phyloP scores from a whole-genome alignment of 495 filamentous ascomycete species.

The Daldinia decipiens region DNA sequence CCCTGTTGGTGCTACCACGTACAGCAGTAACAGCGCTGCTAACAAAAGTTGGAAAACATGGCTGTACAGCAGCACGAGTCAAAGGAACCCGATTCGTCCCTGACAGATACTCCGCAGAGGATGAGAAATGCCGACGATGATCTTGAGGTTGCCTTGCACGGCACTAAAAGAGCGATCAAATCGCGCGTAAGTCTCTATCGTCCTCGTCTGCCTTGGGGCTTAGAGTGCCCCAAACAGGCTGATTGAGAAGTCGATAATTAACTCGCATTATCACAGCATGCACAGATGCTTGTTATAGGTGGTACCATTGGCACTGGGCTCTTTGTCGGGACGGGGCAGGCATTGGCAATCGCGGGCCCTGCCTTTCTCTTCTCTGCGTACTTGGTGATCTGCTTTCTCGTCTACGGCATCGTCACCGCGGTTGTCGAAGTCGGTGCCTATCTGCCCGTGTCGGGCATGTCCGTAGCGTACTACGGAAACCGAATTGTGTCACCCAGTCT shows the following conservation, averaged over 20 bases:
- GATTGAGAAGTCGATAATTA: neutral
- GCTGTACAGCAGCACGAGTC: slow-evolving; percentile 10
- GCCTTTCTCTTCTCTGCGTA: slow-evolving; percentile 54
- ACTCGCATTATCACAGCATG: slow-evolving; percentile 45
- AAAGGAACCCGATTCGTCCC: slow-evolving; percentile 13
- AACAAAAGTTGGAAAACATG: slow-evolving; percentile 1
- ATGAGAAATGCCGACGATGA: neutral
- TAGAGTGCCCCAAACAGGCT: neutral
- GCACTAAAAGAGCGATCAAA: slow-evolving; percentile 40
- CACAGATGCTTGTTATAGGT: slow-evolving; percentile 71
- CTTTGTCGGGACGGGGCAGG: slow-evolving; percentile 51
- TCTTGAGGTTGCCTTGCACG: slow-evolving; percentile 10
- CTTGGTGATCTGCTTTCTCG: slow-evolving; percentile 45
- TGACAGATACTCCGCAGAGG: neutral
- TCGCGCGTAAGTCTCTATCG: slow-evolving; percentile 39
- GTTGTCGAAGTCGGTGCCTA: slow-evolving; percentile 62
- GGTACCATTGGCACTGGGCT: slow-evolving; percentile 69
- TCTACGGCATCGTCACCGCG: slow-evolving; percentile 38
- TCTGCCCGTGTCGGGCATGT: slow-evolving; percentile 57
- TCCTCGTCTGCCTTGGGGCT: neutral
- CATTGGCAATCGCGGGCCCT: slow-evolving; percentile 47
- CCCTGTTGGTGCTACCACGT: neutral
- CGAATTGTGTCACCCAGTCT: slow-evolving; percentile 50
- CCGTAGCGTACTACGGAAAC: slow-evolving; percentile 38
- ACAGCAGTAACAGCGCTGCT: neutral